Evolutionary conservation across 176 grass and related monocot genomes (phyloP), one percentile per base, ranked within the genome.

Genomic region (Pontederia paniculata): DNA sequence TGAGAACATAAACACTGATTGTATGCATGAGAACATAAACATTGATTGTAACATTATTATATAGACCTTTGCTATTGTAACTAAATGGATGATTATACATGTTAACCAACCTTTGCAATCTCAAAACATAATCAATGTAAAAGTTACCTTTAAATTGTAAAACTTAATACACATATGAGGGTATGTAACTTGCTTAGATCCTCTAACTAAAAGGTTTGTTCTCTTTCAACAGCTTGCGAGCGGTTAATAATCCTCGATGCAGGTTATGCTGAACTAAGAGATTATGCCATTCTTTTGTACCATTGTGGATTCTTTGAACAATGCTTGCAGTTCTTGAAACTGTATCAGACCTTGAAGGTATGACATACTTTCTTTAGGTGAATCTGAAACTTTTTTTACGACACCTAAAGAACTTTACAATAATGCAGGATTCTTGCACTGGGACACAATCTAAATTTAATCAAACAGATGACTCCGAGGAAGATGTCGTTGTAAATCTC

Each of bases 281-380:
- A 90, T 48, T 96, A 96, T 52, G 86, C 86, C 1, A 74, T 68
- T 20, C 82, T 96, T 78, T 65, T 96, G 11, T 96, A 96, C 65
- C 91, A 96, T 63, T 87, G 82, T 42, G 91, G 82, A 5, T 81
- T 87, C 66, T 89, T 86, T 25, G 43, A 87, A 86, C 85, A 83
- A 64, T 89, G 86, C 54, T 68, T 84, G 44, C 50, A 87, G 47
- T 89, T 76, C 70, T 73, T 96, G 60, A 72, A 65, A 43, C 50
- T 46, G 3, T 96, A 71, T 45, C 66, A 89, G 69, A 75, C 45
- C 63, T 64, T 71, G 48, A 54, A 69, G 45, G 57, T 58, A 25
- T 49, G 25, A 2, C 17, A 46, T 76, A 15, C 10, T 12, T 15
- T 50, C 52, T 16, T 10, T 9, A 12, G 17, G 41, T 54, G 55